Evolutionary conservation across 306 rosid species (phyloP).

Genomic region (Cucurbita moschata): DNA sequence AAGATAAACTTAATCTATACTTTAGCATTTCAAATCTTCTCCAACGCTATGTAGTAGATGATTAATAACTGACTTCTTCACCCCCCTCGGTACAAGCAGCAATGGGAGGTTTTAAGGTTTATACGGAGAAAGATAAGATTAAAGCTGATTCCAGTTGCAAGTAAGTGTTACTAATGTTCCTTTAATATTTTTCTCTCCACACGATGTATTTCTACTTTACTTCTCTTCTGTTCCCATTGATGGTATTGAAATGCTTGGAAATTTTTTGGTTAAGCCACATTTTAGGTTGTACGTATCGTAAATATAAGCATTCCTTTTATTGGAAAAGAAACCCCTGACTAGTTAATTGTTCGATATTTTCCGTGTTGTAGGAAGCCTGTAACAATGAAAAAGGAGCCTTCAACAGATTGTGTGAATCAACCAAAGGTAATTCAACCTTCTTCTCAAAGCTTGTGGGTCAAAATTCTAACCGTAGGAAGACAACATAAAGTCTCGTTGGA

Average conservation of each 20-base stretch:
- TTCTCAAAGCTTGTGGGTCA: not conserved
- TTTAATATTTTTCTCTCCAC: not conserved
- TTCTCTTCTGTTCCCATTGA: not conserved
- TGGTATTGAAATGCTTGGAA: not conserved
- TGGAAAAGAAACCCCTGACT: not conserved
- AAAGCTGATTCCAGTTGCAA: conserved; percentile 21
- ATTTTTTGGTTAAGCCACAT: not conserved
- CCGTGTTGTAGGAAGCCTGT: conserved; percentile 22
- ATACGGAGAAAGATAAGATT: conserved; percentile 24
- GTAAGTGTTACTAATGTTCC: conserved; percentile 16
- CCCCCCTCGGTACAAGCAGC: conserved; percentile 16
- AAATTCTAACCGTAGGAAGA: not conserved
- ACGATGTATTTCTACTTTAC: not conserved
- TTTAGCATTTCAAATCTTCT: not conserved
- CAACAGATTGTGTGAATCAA: conserved; percentile 11
- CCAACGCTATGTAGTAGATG: not conserved
- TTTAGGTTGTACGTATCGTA: not conserved
- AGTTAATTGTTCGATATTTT: conserved; percentile 8
- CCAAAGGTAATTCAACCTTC: conserved; percentile 32
- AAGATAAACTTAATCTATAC: not conserved
- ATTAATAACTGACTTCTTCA: not conserved
- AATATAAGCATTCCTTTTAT: not conserved
- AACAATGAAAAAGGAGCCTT: conserved; percentile 21
- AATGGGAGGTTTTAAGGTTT: conserved; percentile 32
- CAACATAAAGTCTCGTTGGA: not conserved